A percentile compares a stretch with the other conserved stretches of the same genome.
Evolutionary conservation across 2,329 filamentous ascomycete species (phyloP).

Genomic region (Juglanconis juglandina): DNA sequence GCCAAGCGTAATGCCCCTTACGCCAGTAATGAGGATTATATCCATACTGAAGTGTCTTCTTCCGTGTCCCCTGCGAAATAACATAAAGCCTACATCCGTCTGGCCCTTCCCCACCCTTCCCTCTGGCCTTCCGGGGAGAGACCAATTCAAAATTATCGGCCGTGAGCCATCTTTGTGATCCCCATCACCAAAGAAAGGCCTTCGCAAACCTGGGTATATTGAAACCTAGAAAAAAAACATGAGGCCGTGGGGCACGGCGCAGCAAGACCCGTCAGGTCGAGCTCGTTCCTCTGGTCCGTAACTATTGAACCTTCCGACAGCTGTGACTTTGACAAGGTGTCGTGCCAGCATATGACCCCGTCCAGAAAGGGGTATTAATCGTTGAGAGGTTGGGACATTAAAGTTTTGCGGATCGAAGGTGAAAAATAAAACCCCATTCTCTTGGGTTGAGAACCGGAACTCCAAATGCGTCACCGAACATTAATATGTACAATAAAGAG

Average conservation of each 20-base stretch:
- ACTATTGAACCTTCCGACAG: background rate
- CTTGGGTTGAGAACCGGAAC: background rate
- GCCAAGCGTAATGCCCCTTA: constrained; percentile 8
- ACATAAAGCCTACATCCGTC: background rate
- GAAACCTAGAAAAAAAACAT: constrained; percentile 30
- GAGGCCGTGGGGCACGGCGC: constrained; percentile 28
- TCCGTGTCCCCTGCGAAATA: constrained; percentile 2
- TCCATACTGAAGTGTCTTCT: constrained; percentile 10
- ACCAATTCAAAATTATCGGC: constrained; percentile 21
- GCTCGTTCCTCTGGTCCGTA: background rate
- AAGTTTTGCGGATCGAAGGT: background rate
- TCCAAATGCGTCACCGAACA: background rate
- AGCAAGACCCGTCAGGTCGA: background rate
- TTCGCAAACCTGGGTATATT: constrained; percentile 39
- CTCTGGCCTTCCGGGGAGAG: background rate
- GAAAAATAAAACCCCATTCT: background rate
- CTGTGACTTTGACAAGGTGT: background rate
- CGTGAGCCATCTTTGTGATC: constrained; percentile 26
- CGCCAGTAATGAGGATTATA: constrained; percentile 7
- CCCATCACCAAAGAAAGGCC: constrained; percentile 31
- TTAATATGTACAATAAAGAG: background rate
- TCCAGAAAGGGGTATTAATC: background rate
- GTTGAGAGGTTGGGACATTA: background rate
- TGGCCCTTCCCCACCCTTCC: background rate
- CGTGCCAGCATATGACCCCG: background rate